phyloP scores from a whole-genome alignment of 2,329 filamentous ascomycete species.

The Colletotrichum limetticola region DNA sequence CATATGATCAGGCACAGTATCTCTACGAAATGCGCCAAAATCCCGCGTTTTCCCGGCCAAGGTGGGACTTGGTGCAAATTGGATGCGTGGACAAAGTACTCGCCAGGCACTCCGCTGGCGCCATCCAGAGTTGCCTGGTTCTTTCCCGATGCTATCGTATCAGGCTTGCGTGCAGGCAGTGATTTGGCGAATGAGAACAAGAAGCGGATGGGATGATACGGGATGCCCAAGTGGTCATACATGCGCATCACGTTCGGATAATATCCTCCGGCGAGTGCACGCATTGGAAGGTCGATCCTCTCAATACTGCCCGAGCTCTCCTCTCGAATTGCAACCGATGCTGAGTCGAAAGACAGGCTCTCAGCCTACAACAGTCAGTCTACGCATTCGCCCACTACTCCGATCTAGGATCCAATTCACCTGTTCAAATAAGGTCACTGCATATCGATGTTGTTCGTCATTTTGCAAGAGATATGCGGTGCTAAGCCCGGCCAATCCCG shows the following conservation, averaged over 20 bases:
- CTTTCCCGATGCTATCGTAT: no score
- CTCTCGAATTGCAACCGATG: constrained; percentile 49
- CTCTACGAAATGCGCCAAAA: constrained; percentile 55
- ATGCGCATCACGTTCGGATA: constrained; percentile 66
- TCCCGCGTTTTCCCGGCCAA: constrained; percentile 48
- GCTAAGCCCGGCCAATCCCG: no score
- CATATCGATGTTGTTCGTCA: no score
- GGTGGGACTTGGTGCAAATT: constrained; percentile 62
- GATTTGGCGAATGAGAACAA: constrained; percentile 60
- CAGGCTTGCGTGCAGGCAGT: no score
- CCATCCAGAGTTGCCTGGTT: no score
- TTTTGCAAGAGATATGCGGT: no score
- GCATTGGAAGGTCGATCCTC: constrained; percentile 52
- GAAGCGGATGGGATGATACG: constrained; percentile 61
- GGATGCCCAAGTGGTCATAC: constrained; percentile 64
- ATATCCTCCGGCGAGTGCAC: constrained; percentile 54
- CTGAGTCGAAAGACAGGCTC: constrained; percentile 49
- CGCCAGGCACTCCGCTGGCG: background rate
- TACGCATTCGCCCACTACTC: no score
- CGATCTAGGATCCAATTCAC: no score
- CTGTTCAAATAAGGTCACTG: no score
- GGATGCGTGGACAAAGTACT: constrained; percentile 65
- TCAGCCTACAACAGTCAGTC: constrained; percentile 41
- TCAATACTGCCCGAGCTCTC: constrained; percentile 43
- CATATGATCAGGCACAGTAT: constrained; percentile 56